Base-by-base conservation (phyloP, 345 rosid species). In the Nasturtium officinale region DNA sequence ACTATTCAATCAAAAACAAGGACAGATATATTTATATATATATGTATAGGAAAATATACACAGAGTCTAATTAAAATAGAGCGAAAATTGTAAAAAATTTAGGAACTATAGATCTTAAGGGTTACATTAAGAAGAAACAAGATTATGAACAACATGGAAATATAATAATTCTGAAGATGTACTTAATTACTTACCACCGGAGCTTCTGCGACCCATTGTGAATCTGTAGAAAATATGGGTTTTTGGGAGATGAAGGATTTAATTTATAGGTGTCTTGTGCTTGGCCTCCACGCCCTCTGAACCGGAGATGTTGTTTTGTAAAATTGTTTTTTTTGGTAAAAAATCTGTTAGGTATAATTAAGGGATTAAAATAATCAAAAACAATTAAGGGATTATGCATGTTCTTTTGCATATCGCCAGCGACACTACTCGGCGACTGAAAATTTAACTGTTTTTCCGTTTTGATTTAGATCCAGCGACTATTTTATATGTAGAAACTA, bases 151-250 rank as follows among this genome's bases (percentile, higher is more conserved):
- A 13, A 40, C 0, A 12, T 38, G 65, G 48, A 60, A 60, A 7
- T 6, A 1, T 13, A 40, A 21, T 13, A 33, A 61, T 23, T 11
- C 9, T 13, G 20, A 61, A 18, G 16, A 63, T 18, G 11, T n/a
- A n/a, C n/a, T n/a, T n/a, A n/a, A n/a, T n/a, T 62, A 45, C 38
- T 47, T 62, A 45, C 53, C 53, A 43, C 65, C 57, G 16, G 1
- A 56, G 13, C 67, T 13, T 13, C 46, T 28, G 18, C 58, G 66
- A 59, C 48, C 58, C 74, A 70, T 70, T 46, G 28, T 70, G 48
- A 33, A 59, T 58, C 26, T 32, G 58, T 58, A 21, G 25, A 28
- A 69, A 20, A 8, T 1, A 32, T 45, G 43, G 0, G 3, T 9
- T 29, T 30, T 46, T 10, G 26, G 65, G 37, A 15, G 18, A 46